Conservation (phyloP, 2,329 filamentous ascomycete genomes). For the Dactylonectria macrodidyma region DNA sequence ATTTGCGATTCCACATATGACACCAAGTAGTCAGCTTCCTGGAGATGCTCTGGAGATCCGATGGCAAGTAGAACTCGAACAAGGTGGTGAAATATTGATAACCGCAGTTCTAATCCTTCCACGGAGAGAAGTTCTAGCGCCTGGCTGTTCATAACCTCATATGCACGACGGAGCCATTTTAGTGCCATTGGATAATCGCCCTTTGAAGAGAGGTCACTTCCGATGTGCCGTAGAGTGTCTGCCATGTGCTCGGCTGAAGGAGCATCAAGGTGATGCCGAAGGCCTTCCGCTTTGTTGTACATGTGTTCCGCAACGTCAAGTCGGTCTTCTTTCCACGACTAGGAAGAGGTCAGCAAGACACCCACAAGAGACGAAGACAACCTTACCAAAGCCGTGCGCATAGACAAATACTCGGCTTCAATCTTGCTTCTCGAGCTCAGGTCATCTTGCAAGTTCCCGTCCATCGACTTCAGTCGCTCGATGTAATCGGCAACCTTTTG, state of each 20-base stretch:
- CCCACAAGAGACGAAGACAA: neutral
- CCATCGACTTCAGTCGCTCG: conserved; percentile 36
- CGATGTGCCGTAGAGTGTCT: conserved; percentile 81
- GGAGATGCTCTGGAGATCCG: conserved; percentile 59
- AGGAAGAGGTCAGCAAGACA: conserved; percentile 34
- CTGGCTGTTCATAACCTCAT: conserved; percentile 69
- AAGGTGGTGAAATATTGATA: conserved; percentile 76
- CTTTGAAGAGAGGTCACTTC: conserved; percentile 69
- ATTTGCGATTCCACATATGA: conserved; percentile 73
- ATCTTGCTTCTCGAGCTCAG: conserved; percentile 51
- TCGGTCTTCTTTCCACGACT: conserved; percentile 83
- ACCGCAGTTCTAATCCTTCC: conserved; percentile 74
- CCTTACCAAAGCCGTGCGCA: conserved; percentile 77
- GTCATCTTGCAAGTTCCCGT: neutral
- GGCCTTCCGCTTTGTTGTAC: conserved; percentile 72
- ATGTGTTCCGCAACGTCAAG: conserved; percentile 85
- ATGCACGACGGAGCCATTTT: conserved; percentile 82
- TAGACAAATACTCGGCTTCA: conserved; percentile 74
- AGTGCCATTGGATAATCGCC: conserved; percentile 69
- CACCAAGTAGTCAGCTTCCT: conserved; percentile 72
- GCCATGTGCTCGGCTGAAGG: conserved; percentile 72
- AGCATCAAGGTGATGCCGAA: conserved; percentile 59
- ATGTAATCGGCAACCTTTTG: conserved; percentile 74
- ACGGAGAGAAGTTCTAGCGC: conserved; percentile 69
- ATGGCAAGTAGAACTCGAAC: conserved; percentile 69